Conservation (phyloP, 2,329 filamentous ascomycete species). For the Coniella vitis region DNA sequence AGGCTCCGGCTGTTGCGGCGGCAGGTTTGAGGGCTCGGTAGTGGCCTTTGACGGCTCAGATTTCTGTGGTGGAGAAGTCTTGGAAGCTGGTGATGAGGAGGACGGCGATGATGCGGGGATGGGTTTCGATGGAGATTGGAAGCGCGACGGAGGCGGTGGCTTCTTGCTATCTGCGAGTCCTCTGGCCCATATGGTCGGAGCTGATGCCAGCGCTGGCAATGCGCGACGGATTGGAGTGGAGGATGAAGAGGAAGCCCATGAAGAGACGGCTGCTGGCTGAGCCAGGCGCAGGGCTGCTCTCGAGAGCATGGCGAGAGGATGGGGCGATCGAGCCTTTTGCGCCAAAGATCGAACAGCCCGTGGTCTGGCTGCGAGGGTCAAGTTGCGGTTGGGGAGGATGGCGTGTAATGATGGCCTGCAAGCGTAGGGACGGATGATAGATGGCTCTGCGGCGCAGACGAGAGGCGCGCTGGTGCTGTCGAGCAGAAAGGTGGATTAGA, state of each 20-base stretch:
- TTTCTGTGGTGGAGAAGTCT: conserved; percentile 2
- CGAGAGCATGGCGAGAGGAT: conserved; percentile 29
- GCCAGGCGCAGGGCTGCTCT: conserved; percentile 32
- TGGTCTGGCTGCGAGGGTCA: too few relatives aligned
- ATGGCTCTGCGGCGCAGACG: too few relatives aligned
- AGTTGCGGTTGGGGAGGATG: too few relatives aligned
- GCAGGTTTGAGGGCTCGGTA: neutral
- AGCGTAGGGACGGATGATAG: too few relatives aligned
- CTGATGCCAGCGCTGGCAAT: conserved; percentile 16
- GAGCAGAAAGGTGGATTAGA: neutral
- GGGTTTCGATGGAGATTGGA: conserved; percentile 16
- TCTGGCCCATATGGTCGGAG: conserved; percentile 34
- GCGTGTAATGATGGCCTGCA: too few relatives aligned
- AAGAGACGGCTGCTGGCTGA: conserved; percentile 26
- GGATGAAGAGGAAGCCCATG: conserved; percentile 20
- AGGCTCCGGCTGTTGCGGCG: neutral
- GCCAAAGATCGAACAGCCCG: neutral
- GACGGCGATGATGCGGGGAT: conserved; percentile 3
- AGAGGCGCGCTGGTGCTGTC: neutral
- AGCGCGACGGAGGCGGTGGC: conserved; percentile 21
- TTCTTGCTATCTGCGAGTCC: conserved; percentile 36
- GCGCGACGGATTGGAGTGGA: conserved; percentile 25
- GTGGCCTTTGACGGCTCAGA: conserved; percentile 6
- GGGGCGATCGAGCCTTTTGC: neutral
- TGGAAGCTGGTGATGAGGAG: conserved; percentile 6